Evolutionary conservation across 192 early-diverging fungal species (phyloP).

Genomic region (Martensiomyces pterosporus): DNA sequence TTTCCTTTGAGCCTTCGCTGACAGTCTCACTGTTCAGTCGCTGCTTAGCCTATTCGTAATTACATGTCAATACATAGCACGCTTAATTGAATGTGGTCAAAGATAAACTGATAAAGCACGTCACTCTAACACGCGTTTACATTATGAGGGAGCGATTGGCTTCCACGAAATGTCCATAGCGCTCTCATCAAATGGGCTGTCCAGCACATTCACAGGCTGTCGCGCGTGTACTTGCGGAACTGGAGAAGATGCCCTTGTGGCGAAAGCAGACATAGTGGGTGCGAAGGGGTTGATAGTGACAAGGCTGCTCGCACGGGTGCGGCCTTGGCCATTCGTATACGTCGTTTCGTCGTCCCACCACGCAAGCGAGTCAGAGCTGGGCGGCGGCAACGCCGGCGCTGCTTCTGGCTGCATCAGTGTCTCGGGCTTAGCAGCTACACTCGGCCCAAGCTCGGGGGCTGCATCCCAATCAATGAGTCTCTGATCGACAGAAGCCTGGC

Average conservation of each 20-base stretch:
- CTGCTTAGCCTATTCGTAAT: too few relatives aligned
- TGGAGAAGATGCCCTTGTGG: too few relatives aligned
- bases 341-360: conserved; percentile 29
- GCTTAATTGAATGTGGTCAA: not conserved
- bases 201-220: conserved; percentile 4
- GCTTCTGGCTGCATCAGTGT: not conserved
- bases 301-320: not conserved
- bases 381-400: conserved; percentile 11
- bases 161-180: conserved; percentile 22
- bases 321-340: not conserved
- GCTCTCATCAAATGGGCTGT: conserved; percentile 41
- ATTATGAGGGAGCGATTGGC: conserved; percentile 29
- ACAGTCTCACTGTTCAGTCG: too few relatives aligned
- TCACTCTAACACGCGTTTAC: not conserved
- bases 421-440: not conserved
- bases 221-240: not conserved
- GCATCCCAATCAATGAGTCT: conserved; percentile 35
- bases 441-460: not conserved
- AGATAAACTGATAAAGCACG: not conserved
- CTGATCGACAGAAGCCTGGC: conserved; percentile 5
- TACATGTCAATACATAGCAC: too few relatives aligned
- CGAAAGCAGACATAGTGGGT: conserved; percentile 7
- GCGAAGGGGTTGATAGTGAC: conserved; percentile 34
- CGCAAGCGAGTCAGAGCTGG: conserved; percentile 27
- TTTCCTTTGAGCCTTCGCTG: conserved; percentile 25